Base-by-base conservation (phyloP, 2,329 filamentous ascomycete species). In the Exophiala aquamarina region DNA sequence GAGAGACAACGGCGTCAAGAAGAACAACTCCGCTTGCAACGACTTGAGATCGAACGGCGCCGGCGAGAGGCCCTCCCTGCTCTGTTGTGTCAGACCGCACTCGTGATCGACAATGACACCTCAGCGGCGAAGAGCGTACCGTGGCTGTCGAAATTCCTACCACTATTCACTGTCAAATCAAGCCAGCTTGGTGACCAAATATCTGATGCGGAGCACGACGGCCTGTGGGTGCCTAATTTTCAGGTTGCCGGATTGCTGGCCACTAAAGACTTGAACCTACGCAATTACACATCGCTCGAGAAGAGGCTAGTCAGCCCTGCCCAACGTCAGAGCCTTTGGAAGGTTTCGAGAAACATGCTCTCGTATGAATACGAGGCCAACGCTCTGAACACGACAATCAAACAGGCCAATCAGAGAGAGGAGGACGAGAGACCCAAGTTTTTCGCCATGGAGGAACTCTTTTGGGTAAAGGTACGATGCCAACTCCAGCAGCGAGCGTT, bases 141-240 rank as follows among this genome's bases (percentile, higher is more conserved):
- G 17, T 74, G 72, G 68, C 62, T 75, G 28, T 65, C 62, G 41
- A 69, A 69, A 39, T 74, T 74, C 55, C 65, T 73, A 57, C 73
- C 73, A 17, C 56, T 76, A 15, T 68, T 69, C 26, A 72, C 70
- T 15, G 73, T 68, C 7, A 63, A 63, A 33, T 72, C 69, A 6
- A 56, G 59, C 26, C 68, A 75, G 47, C 63, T 76, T 8, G 68
- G 74, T 44, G 63, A 66, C 11, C 50, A 52, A 18, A 72, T 67
- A 58, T 57, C 58, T 14, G 42, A 49, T 14, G 64, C 69, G 23
- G 44, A 66, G 28, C 66, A 65, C 13, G 63, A 70, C 19, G 73
- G 76, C 47, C 63, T 64, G 56, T 76, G 73, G 72, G 65, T 75
- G 52, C 68, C 71, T 17, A 76, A 75, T 46, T 73, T 72, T 53